Base-by-base conservation (phyloP, 495 filamentous ascomycete genomes). In the Hyaloscypha bicolor region DNA sequence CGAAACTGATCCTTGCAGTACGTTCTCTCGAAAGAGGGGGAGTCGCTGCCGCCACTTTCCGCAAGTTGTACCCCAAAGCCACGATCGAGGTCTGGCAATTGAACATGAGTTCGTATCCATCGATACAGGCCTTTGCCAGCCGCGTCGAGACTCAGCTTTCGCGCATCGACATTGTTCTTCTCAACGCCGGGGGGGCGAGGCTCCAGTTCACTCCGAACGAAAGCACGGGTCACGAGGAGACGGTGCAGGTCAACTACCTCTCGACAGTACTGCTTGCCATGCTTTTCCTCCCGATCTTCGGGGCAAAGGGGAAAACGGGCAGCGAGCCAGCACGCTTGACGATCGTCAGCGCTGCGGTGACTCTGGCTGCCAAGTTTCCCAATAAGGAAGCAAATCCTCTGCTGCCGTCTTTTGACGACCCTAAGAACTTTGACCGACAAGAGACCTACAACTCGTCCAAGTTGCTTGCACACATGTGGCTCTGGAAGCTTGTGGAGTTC, bases 71-170 rank as follows among this genome's bases (percentile, higher is more conserved):
- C 11, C 77, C 79, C 4, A 78, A 77, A 11, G 66, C 70, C 2
- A 76, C 70, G 3, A 80, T 83, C 57, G 81, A 86, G 51, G 85
- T 87, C n/a, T 86, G 83, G 84, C 60, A 76, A 6, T 71, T 89
- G 0, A 85, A 89, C 62, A 76, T 87, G 58, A 60, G 70, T 22
- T 78, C 76, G 0, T 85, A 85, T 60, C 70, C 69, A 2, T 85
- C 82, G 0, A 71, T 85, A 21, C 72, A 78, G 32, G 74, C 74
- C 0, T 87, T 89, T 67, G 78, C 72, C 4, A 65, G 71, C 0
- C 78, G 74, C 14, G 56, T 62, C 21, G 53, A 69, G 1, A 22
- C 2, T 14, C 6, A 75, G 79, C 1, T 70, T 33, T 42, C 5
- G 72, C 37, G 81, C 0, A 63, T 88, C 3, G 82, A 88, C 65